phyloP scores from a whole-genome alignment of 768 basidiomycete species.

The Leucogyrophana mollusca region DNA sequence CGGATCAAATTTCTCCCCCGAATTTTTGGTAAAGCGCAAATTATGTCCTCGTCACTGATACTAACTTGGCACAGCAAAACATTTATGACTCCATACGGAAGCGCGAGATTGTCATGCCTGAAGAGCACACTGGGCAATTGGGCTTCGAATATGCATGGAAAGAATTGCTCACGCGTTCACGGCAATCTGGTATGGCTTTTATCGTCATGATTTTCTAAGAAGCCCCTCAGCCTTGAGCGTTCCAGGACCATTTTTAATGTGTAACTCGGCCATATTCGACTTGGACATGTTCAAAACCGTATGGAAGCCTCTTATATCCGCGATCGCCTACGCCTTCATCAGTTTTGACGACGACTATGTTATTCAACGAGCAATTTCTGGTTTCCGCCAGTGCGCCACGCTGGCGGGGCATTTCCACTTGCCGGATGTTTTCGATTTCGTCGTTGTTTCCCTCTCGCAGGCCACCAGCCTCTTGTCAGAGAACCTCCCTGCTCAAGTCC shows the following conservation, averaged over 20 bases:
- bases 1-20: constrained; percentile 75
- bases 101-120: constrained; percentile 94
- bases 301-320: constrained; percentile 92
- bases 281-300: constrained; percentile 90
- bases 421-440: constrained; percentile 96
- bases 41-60: background rate
- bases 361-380: constrained; percentile 90
- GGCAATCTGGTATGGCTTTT: constrained; percentile 60
- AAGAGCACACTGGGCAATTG: constrained; percentile 93
- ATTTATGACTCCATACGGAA: constrained; percentile 95
- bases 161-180: constrained; percentile 80
- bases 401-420: constrained; percentile 86
- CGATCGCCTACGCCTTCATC: constrained; percentile 93
- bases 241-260: constrained; percentile 56
- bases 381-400: constrained; percentile 96
- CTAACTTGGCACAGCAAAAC: constrained; percentile 53
- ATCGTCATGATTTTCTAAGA: constrained; percentile 14
- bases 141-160: constrained; percentile 99
- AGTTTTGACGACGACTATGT: constrained; percentile 96
- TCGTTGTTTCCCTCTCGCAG: constrained; percentile 88
- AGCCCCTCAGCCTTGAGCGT: constrained; percentile 40
- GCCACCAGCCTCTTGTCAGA: constrained; percentile 87
- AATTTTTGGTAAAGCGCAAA: constrained; percentile 67
- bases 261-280: constrained; percentile 81
- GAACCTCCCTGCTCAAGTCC: constrained; percentile 62